Evolutionary conservation across 2,329 filamentous ascomycete species (phyloP).

Genomic region (Dactylellina drechsleri): DNA sequence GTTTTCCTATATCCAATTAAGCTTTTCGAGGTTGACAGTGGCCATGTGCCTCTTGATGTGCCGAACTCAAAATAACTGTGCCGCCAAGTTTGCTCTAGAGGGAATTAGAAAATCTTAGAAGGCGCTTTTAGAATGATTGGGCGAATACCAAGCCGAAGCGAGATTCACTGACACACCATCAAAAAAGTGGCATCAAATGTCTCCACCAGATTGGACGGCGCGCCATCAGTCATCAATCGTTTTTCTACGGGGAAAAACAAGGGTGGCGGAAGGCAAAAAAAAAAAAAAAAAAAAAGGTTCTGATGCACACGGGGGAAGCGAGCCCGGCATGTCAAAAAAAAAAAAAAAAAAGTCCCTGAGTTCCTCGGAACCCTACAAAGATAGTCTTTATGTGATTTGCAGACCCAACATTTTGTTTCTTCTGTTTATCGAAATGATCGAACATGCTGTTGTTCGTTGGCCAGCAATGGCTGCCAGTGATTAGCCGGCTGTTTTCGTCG

Average conservation of each 20-base stretch:
- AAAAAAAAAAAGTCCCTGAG: no score
- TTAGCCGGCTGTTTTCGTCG: slow-evolving; percentile 5
- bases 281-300: slow-evolving; percentile 6
- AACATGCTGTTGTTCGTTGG: slow-evolving; percentile 10
- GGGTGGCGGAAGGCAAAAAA: background rate
- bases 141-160: slow-evolving; percentile 13
- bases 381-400: background rate
- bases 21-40: no score
- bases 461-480: slow-evolving; percentile 10
- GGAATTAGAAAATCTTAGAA: background rate
- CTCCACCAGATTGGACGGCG: background rate
- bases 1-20: background rate
- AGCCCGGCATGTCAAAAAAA: slow-evolving; percentile 44
- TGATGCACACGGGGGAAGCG: slow-evolving; percentile 54
- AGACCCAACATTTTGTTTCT: background rate
- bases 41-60: background rate
- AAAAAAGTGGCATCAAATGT: slow-evolving; percentile 8
- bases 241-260: no score
- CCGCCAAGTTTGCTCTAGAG: slow-evolving; percentile 1
- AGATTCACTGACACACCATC: slow-evolving; percentile 13
- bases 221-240: no score
- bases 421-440: slow-evolving; percentile 16
- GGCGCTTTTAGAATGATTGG: background rate
- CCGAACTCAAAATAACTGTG: background rate
- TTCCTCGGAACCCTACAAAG: no score